These are phyloP conservation scores for Pestalotiopsis sp. DNA, from an alignment of 2,329 filamentous ascomycete species.

Conservation along the genomic window DNA sequence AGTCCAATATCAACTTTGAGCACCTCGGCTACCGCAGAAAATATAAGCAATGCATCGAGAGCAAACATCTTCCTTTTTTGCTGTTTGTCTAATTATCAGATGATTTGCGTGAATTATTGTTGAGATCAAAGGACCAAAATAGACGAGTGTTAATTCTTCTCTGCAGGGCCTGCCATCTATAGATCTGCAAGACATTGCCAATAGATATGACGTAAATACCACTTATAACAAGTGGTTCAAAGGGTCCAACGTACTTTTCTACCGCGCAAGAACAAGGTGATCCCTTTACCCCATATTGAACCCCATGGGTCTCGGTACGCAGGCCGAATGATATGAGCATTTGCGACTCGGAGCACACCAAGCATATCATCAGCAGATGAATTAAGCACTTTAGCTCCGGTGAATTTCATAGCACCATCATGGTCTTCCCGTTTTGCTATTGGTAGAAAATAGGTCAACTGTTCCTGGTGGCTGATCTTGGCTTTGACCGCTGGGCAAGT, in stretches of 20 bases:
- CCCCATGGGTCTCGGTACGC: background rate
- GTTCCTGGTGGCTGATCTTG: slow-evolving; percentile 5
- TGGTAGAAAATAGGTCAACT: slow-evolving; percentile 4
- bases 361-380: background rate
- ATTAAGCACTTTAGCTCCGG: background rate
- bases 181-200: background rate
- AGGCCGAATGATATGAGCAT: background rate
- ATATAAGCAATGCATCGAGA: too few relatives aligned
- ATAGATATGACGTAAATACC: background rate
- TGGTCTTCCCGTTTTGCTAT: background rate
- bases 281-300: background rate
- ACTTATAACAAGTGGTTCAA: background rate
- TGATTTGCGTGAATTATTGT: too few relatives aligned
- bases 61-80: too few relatives aligned
- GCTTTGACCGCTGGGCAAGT: background rate
- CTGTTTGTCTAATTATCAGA: too few relatives aligned
- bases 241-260: background rate
- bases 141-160: too few relatives aligned
- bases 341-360: background rate
- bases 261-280: background rate
- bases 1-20: too few relatives aligned
- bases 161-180: background rate
- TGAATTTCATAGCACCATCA: background rate
- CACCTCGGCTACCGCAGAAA: too few relatives aligned
- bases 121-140: too few relatives aligned